Evolutionary conservation across 2,329 filamentous ascomycete genomes (phyloP), one percentile per base, ranked within the genome.

Genomic region (Botrytis aclada): DNA sequence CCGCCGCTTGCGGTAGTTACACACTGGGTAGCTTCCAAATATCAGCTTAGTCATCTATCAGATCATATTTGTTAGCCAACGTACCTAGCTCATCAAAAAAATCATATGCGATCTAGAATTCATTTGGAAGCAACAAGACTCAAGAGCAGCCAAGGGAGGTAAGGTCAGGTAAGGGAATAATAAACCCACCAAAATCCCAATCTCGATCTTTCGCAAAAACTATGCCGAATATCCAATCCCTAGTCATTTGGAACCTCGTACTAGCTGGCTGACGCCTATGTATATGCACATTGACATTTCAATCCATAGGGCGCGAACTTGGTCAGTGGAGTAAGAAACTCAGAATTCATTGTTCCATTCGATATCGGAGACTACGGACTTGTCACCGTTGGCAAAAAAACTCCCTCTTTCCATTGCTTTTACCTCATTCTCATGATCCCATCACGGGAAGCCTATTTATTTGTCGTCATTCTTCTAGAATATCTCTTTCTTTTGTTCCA

Each of bases 1-100:
- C 69, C 69, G 69, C 69, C 69, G 69, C 60, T 71, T 71, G 69
- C 69, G 69, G 69, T 34, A 65, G 43, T 65, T 22, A 7, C n/a
- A n/a, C n/a, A n/a, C n/a, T n/a, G n/a, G n/a, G n/a, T n/a, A n/a
- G 25, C 12, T 39, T 54, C 45, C 32, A n/a, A 29, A 22, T 43
- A 4, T 41, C 56, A 37, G 64, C 64, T 67, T 67, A 67, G 64
- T 67, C 64, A 67, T 67, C 47, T 66, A 54, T 54, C 32, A 66
- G 51, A 51, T 20, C 25, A 20, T 3, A 29, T 25, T 62, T 41
- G 43, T 45, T 8, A 20, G 9, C 43, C 37, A 9, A 45, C 7
- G 18, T 16, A 37, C 58, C 58, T 22, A 25, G 29, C 56, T 25
- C 56, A 61, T 61, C 58, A 32, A 39, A 22, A 61, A 61, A 61